Conservation (phyloP, 495 filamentous ascomycete genomes). For the Geoglossum glabrum region DNA sequence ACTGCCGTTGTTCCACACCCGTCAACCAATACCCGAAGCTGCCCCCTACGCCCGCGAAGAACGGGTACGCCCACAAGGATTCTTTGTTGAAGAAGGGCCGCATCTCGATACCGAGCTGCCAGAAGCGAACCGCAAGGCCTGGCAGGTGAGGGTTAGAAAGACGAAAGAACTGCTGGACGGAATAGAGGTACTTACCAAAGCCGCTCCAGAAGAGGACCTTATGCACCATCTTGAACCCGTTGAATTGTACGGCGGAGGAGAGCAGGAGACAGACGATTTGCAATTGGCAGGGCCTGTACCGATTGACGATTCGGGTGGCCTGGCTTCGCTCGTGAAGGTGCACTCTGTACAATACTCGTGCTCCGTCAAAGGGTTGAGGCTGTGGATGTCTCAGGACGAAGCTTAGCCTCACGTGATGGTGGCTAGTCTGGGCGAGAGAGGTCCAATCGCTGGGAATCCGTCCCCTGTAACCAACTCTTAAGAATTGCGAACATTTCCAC, state of each 20-base stretch:
- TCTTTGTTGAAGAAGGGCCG: slow-evolving; percentile 67
- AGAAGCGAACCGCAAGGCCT: slow-evolving; percentile 81
- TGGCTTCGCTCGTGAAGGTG: neutral
- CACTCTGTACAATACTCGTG: no score
- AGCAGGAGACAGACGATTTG: neutral
- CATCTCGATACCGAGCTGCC: slow-evolving; percentile 97
- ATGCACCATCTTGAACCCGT: slow-evolving; percentile 32
- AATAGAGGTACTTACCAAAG: slow-evolving; percentile 52
- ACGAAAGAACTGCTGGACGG: slow-evolving; percentile 4
- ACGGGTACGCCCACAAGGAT: slow-evolving; percentile 74
- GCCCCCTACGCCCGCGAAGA: slow-evolving; percentile 66
- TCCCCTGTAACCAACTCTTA: neutral
- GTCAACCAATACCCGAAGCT: slow-evolving; percentile 93
- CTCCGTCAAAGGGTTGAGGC: slow-evolving; percentile 15
- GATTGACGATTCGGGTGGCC: neutral
- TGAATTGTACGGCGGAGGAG: slow-evolving; percentile 8
- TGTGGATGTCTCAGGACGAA: slow-evolving; percentile 1
- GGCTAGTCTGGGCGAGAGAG: neutral
- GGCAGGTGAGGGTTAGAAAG: neutral
- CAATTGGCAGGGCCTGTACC: slow-evolving; percentile 1
- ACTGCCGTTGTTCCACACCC: slow-evolving; percentile 64
- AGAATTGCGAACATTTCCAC: neutral
- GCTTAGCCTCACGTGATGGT: neutral
- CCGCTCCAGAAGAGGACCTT: slow-evolving; percentile 90
- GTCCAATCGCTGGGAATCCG: neutral